Evolutionary conservation across 2,329 filamentous ascomycete genomes (phyloP).

Genomic region (Beauveria brongniartii): DNA sequence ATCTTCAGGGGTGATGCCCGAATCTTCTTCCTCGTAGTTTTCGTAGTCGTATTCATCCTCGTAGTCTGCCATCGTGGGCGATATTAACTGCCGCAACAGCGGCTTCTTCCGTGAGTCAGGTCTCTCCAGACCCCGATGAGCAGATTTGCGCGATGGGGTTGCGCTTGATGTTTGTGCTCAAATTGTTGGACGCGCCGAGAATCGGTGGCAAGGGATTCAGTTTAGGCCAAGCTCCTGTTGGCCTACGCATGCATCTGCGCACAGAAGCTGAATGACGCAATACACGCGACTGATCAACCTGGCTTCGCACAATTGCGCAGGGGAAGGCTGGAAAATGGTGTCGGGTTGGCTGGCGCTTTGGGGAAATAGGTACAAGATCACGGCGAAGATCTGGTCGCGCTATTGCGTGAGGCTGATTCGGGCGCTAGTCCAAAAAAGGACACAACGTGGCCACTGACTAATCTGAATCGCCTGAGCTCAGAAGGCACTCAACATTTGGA

Average conservation of each 20-base stretch:
- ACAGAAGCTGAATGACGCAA: not conserved
- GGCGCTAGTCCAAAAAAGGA: not conserved
- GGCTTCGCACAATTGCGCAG: not conserved
- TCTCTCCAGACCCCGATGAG: not conserved
- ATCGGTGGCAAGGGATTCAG: slow-evolving; percentile 1
- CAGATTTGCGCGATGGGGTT: not conserved
- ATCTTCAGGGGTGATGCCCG: slow-evolving; percentile 85
- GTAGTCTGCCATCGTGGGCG: slow-evolving; percentile 44
- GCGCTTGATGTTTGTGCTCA: not conserved
- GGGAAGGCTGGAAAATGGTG: not conserved
- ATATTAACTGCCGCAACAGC: not conserved
- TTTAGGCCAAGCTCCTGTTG: slow-evolving; percentile 5
- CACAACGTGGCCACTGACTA: not conserved
- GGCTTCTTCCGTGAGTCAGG: not conserved
- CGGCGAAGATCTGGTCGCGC: not conserved
- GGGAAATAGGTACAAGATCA: slow-evolving; percentile 1
- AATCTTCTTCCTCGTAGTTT: slow-evolving; percentile 59
- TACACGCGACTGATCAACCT: not conserved
- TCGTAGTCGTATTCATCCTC: slow-evolving; percentile 57
- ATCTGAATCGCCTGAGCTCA: not conserved
- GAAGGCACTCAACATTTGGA: too few species aligned
- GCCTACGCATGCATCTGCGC: slow-evolving; percentile 8
- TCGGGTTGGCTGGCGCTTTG: not conserved
- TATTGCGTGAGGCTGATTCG: not conserved
- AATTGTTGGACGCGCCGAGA: not conserved